Base-by-base conservation (phyloP, 768 basidiomycete species). In the Amanita exitialis region DNA sequence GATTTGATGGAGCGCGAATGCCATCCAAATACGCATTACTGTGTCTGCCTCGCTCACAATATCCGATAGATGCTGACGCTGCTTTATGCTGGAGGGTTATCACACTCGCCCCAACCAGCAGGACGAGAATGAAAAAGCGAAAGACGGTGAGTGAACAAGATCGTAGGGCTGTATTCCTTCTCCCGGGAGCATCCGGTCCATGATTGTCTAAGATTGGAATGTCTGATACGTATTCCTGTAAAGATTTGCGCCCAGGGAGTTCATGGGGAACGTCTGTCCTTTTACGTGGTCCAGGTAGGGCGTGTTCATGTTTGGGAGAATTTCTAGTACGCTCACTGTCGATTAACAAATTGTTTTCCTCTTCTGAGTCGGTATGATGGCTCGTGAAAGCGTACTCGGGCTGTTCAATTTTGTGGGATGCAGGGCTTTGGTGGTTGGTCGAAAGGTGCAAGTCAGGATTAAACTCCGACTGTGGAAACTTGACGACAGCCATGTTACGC, bases 41-140 rank as follows among this genome's bases (percentile, higher is more conserved):
- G 56, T 71, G 68, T 51, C 64, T 77, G 16, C 78, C 83, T 32
- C 76, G 65, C 55, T 87, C 80, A 60, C 90, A 92, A 64, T 79
- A 92, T 4, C 90, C 90, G 57, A 92, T 80, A 9, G 72, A 63
- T 2, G 81, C 69, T 4, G 89, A 89, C 57, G 85, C 79, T 10
- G 57, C 53, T 66, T 89, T 90, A 70, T 80, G 86, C 15, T 71
- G 70, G 58, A 71, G 56, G 16, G 71, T 54, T 20, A 65, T 55
- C 54, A 63, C 66, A 12, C 63, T 66, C 16, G 65, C 55, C 15
- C 65, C 60, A 20, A 74, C 52, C 8, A 69, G 53, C 25, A 73
- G 54, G 4, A 70, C 50, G 53, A 71, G 52, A 47, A 66, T 57
- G 41, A 84, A 18, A n/a, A 79, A 23, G n/a, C 73, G 73, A 12